Evolutionary conservation across 192 early-diverging fungal genomes (phyloP), one percentile per base, ranked within the genome.

Genomic region (Coemansia aciculifera): DNA sequence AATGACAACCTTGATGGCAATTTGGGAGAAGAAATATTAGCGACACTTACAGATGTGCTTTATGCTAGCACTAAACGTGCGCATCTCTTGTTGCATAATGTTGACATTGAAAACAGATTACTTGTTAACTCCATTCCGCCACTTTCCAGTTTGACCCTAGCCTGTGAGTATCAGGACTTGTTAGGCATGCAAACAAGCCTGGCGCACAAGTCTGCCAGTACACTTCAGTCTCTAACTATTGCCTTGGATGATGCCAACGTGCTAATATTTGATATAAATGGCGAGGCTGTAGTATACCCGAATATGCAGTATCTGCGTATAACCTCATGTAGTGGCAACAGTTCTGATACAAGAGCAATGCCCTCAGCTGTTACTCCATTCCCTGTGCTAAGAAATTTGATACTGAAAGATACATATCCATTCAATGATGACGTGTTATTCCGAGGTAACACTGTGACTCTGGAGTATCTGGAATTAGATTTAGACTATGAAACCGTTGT

Each of bases 371-470:
- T n/a, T 51, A 31, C 34, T 5, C 63, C 48, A 13, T 64, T 52
- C 49, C 63, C 63, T 8, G 27, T 7, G 10, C 42, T 64, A 31
- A 6, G 21, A 11, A 12, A n/a, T 6, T 17, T 64, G 9, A 19
- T 34, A 31, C 31, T 46, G 2, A 17, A 34, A 8, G 10, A 34
- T 12, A 5, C n/a, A 3, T 64, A 64, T n/a, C 63, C 63, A 51
- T 64, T 64, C 13, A 51, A 27, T 10, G 32, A 64, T 37, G 44
- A 64, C n/a, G 48, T 51, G 17, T 32, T 64, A 17, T 64, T 34
- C 34, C 34, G 34, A 34, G 34, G 34, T 7, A 34, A 34, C 4
- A 7, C 34, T 34, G 34, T 4, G 0, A 64, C 48, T 2, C n/a
- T 64, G 17, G 32, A 51, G 46, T 17, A 37, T n/a, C n/a, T 64